Conservation (phyloP, 768 basidiomycete genomes). For the Pulveroboletus ravenelii region DNA sequence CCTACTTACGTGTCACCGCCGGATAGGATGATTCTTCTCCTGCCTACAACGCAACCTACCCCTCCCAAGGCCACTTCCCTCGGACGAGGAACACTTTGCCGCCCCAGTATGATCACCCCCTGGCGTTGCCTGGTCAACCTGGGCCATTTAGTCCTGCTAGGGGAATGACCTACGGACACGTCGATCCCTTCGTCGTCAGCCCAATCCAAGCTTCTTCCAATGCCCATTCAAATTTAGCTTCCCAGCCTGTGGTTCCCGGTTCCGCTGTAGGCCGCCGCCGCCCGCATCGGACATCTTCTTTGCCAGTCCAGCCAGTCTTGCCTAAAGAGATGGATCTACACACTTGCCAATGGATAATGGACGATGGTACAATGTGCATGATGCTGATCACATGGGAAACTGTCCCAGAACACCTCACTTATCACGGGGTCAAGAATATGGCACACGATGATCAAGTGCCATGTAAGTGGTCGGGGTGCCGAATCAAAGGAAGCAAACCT, state of each 20-base stretch:
- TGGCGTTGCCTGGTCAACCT: not conserved
- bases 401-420: constrained; percentile 8
- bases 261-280: not conserved
- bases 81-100: no score
- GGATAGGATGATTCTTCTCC: not conserved
- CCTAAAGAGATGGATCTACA: not conserved
- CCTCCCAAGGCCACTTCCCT: not conserved
- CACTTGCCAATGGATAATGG: constrained; percentile 6
- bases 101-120: not conserved
- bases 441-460: accelerated
- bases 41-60: not conserved
- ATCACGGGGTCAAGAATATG: constrained; percentile 2
- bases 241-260: not conserved
- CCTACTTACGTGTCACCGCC: not conserved
- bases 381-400: not conserved
- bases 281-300: not conserved
- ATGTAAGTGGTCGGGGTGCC: constrained; percentile 14
- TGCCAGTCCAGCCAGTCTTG: not conserved
- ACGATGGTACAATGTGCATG: constrained; percentile 2
- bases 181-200: no score
- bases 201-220: not conserved
- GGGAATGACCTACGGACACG: not conserved
- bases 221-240: not conserved
- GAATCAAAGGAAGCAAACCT: not conserved
- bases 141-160: not conserved